Evolutionary conservation across 768 basidiomycete species (phyloP).

Genomic region (Megacollybia marginata): DNA sequence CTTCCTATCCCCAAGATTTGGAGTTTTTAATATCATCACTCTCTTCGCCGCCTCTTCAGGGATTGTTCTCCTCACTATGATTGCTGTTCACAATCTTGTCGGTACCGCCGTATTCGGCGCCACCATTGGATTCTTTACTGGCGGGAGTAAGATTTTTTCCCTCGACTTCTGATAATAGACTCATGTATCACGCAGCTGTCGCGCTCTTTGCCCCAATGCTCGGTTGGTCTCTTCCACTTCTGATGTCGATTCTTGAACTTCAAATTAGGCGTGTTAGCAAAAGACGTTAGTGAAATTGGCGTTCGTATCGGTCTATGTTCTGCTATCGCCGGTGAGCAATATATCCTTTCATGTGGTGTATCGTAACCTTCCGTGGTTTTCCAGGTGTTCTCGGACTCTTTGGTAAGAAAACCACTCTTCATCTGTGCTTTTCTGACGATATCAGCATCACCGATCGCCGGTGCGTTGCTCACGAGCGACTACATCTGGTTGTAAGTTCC

Average conservation of each 20-base stretch:
- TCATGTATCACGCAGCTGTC: slow-evolving; percentile 19
- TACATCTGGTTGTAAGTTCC: too few species aligned
- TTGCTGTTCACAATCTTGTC: slow-evolving; percentile 26
- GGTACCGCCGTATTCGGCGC: slow-evolving; percentile 31
- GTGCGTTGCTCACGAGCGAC: slow-evolving; percentile 33
- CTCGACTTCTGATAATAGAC: background rate
- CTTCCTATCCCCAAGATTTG: slow-evolving; percentile 29
- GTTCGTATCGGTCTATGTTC: slow-evolving; percentile 45
- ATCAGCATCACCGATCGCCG: slow-evolving; percentile 49
- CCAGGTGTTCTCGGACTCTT: slow-evolving; percentile 33
- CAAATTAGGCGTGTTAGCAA: slow-evolving; percentile 13
- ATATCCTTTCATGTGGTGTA: background rate
- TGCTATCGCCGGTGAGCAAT: slow-evolving; percentile 32
- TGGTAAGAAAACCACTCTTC: slow-evolving; percentile 16
- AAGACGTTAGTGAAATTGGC: slow-evolving; percentile 43
- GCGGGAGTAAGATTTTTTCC: slow-evolving; percentile 28
- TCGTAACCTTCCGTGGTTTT: background rate
- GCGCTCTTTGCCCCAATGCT: slow-evolving; percentile 39
- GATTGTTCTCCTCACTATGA: slow-evolving; percentile 35
- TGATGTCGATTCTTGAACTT: too few species aligned
- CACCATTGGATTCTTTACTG: slow-evolving; percentile 41
- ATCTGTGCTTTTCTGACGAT: slow-evolving; percentile 1
- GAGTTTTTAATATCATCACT: slow-evolving; percentile 34
- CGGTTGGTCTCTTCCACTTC: slow-evolving; percentile 18
- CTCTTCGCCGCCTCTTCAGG: slow-evolving; percentile 17